Percentiles rank a stretch among this genome's conserved stretches.
These are phyloP conservation scores for Calamus simplicifolius DNA, from an alignment of 176 grass and related monocot species.

Conservation along the genomic window DNA sequence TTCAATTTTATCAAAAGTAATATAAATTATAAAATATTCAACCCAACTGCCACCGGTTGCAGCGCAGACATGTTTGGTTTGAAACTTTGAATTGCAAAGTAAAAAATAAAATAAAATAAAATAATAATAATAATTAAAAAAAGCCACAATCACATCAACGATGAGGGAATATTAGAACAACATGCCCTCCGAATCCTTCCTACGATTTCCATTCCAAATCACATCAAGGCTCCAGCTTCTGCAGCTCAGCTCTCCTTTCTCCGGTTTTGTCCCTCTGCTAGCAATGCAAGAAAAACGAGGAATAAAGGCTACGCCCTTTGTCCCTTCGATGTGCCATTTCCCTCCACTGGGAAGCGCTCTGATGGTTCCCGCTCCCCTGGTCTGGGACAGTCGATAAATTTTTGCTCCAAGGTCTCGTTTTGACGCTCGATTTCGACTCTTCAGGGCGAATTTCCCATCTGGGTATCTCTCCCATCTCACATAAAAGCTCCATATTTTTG, in stretches of 20 bases:
- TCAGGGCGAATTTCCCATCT: slow-evolving; percentile 3
- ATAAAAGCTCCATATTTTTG: not conserved
- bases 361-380: not conserved
- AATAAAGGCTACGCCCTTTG: not conserved
- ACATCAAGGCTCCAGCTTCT: slow-evolving; percentile 8
- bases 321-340: not conserved
- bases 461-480: slow-evolving; percentile 17
- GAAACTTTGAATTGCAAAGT: too few species aligned
- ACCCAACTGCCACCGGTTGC: too few species aligned
- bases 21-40: too few species aligned
- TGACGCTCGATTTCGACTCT: slow-evolving; percentile 29
- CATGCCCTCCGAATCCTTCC: too few species aligned
- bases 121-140: too few species aligned
- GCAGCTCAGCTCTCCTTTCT: slow-evolving; percentile 15
- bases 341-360: slow-evolving; percentile 11
- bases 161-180: too few species aligned
- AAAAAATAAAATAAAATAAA: too few species aligned
- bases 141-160: too few species aligned
- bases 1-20: too few species aligned
- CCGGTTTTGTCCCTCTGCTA: slow-evolving; percentile 12
- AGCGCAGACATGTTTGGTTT: too few species aligned
- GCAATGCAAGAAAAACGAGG: slow-evolving; percentile 16
- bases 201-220: slow-evolving; percentile 9
- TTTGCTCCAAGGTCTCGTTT: slow-evolving; percentile 12
- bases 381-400: not conserved